Conservation (phyloP, 179 eudicot species). For the Patellifolia procumbens region DNA sequence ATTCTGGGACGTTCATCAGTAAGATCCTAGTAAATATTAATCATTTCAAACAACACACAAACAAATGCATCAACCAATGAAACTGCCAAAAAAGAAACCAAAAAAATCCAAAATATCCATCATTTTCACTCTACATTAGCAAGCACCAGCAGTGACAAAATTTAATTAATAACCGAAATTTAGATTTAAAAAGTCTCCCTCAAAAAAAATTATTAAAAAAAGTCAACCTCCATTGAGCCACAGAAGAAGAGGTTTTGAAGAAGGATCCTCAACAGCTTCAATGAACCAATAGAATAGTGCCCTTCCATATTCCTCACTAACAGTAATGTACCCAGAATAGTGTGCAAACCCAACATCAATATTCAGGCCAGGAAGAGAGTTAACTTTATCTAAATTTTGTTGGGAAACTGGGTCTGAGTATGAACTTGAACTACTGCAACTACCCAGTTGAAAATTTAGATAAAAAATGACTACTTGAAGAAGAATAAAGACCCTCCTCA, state of each 20-base stretch:
- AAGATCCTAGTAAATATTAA: background rate
- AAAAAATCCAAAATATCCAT: background rate
- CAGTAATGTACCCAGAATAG: conserved; percentile 81
- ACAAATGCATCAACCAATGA: background rate
- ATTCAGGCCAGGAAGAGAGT: conserved; percentile 67
- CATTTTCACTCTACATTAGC: background rate
- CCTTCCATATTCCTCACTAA: conserved; percentile 74
- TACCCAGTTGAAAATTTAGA: conserved; percentile 23
- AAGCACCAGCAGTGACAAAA: too few species aligned
- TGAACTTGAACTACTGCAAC: conserved; percentile 23
- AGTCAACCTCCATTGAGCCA: conserved; percentile 97
- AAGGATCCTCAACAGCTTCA: conserved; percentile 75
- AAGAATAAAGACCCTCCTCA: conserved; percentile 33
- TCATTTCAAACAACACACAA: background rate
- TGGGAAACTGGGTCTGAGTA: conserved; percentile 40
- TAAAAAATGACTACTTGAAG: conserved; percentile 23
- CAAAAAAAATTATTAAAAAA: background rate
- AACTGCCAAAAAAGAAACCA: background rate
- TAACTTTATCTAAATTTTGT: conserved; percentile 52
- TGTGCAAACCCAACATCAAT: conserved; percentile 70
- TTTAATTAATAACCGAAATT: too few species aligned
- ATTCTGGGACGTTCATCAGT: too few species aligned
- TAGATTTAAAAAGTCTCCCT: too few species aligned
- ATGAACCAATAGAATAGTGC: conserved; percentile 82
- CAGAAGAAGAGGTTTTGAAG: conserved; percentile 79